A percentile compares a stretch with the other conserved stretches of the same genome.
Evolutionary conservation across 202 grass and related monocot species (phyloP).

Genomic region (Schoenoplectus triqueter): DNA sequence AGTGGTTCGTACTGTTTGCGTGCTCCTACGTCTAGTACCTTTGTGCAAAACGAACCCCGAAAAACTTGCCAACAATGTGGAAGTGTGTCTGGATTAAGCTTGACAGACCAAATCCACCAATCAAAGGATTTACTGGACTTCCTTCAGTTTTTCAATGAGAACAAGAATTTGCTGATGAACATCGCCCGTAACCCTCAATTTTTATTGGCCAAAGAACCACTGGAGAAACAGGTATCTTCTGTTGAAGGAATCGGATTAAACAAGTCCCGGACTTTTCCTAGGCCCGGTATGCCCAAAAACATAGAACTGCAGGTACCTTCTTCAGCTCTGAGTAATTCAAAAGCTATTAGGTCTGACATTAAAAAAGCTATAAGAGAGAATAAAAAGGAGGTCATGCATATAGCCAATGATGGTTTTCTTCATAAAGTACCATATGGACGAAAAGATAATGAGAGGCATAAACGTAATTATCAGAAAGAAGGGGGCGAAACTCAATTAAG

Average conservation of each 20-base stretch:
- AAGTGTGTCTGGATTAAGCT: conserved; percentile 35
- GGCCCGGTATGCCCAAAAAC: conserved; percentile 49
- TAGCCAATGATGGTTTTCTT: conserved; percentile 79
- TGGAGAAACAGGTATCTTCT: conserved; percentile 58
- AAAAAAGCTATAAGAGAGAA: conserved; percentile 78
- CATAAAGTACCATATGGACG: conserved; percentile 78
- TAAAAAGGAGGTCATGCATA: conserved; percentile 62
- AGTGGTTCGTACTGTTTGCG: conserved; percentile 25
- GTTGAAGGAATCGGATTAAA: conserved; percentile 35
- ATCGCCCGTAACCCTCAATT: conserved; percentile 71
- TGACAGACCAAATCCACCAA: conserved; percentile 47
- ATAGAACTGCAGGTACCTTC: conserved; percentile 45
- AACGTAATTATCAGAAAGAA: conserved; percentile 46
- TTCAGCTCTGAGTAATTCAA: conserved; percentile 54
- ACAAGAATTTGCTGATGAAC: conserved; percentile 77
- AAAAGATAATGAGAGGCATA: conserved; percentile 51
- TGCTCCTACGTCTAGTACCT: conserved; percentile 37
- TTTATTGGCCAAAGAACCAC: conserved; percentile 47
- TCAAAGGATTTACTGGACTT: conserved; percentile 87
- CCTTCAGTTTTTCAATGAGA: conserved; percentile 68
- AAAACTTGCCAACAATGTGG: conserved; percentile 40
- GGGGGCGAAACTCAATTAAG: conserved; percentile 54
- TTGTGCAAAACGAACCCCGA: conserved; percentile 31
- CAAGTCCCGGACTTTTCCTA: conserved; percentile 61
- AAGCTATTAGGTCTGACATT: conserved; percentile 61